Conservation (phyloP, 345 rosid species). For the Syzygium aqueum region DNA sequence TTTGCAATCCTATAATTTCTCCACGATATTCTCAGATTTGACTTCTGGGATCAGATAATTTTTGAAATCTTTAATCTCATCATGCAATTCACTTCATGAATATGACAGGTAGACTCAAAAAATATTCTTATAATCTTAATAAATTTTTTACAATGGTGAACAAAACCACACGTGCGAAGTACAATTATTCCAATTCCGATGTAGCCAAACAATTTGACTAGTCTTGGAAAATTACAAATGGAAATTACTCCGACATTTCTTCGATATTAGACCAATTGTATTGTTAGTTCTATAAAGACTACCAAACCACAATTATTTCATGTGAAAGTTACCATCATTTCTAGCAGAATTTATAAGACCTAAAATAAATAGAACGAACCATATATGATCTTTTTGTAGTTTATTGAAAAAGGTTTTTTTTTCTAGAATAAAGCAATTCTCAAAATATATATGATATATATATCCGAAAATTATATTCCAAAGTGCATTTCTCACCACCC, state of each 20-base stretch:
- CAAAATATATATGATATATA: not conserved
- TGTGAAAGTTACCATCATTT: not conserved
- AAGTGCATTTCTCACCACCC: not conserved
- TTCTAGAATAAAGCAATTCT: not conserved
- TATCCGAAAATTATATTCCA: not conserved
- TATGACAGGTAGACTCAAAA: not conserved
- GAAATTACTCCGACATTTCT: not conserved
- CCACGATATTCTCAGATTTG: not conserved
- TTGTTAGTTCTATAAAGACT: not conserved
- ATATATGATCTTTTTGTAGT: not conserved
- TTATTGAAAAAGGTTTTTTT: not conserved
- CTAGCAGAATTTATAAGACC: not conserved
- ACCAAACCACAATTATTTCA: not conserved
- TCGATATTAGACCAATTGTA: not conserved
- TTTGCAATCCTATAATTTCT: not conserved
- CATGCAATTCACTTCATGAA: not conserved
- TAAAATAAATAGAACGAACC: no score
- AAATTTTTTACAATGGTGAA: not conserved
- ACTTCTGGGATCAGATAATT: not conserved
- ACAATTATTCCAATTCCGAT: not conserved
- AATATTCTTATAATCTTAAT: not conserved
- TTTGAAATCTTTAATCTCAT: not conserved
- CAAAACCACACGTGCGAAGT: not conserved
- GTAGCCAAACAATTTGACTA: not conserved
- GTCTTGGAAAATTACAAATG: not conserved